Conservation (phyloP, 371 early-diverging fungal species). For the Mucor velutinosus region DNA sequence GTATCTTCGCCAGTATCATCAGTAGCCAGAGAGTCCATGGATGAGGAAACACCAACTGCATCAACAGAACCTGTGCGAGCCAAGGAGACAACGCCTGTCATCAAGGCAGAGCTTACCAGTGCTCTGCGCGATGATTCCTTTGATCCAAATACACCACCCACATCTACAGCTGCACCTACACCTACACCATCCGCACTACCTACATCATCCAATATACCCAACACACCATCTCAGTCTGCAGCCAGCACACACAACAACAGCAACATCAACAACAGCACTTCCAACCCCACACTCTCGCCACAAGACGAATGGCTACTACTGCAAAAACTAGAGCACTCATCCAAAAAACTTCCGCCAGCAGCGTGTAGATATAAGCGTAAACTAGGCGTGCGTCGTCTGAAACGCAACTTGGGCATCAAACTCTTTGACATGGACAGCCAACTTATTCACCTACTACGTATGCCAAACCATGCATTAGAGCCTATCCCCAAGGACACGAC, state of each 20-base stretch:
- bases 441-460: slow-evolving; percentile 40
- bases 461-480: slow-evolving; percentile 15
- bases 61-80: neutral
- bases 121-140: neutral
- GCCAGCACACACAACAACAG: neutral
- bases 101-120: neutral
- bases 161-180: neutral
- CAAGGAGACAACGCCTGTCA: neutral
- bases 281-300: slow-evolving; percentile 19
- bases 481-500: slow-evolving; percentile 41
- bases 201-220: neutral
- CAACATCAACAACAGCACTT: neutral
- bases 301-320: slow-evolving; percentile 66
- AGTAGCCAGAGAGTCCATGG: neutral
- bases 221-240: too few relatives aligned
- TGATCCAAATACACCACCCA: neutral
- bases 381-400: slow-evolving; percentile 64
- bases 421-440: slow-evolving; percentile 64
- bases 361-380: slow-evolving; percentile 69
- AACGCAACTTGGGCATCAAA: slow-evolving; percentile 63
- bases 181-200: neutral
- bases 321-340: slow-evolving; percentile 56
- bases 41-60: neutral
- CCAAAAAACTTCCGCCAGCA: slow-evolving; percentile 45
- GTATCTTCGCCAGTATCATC: neutral